Conservation (phyloP, 2,329 filamentous ascomycete genomes). For the Keithomyces neogunnii region DNA sequence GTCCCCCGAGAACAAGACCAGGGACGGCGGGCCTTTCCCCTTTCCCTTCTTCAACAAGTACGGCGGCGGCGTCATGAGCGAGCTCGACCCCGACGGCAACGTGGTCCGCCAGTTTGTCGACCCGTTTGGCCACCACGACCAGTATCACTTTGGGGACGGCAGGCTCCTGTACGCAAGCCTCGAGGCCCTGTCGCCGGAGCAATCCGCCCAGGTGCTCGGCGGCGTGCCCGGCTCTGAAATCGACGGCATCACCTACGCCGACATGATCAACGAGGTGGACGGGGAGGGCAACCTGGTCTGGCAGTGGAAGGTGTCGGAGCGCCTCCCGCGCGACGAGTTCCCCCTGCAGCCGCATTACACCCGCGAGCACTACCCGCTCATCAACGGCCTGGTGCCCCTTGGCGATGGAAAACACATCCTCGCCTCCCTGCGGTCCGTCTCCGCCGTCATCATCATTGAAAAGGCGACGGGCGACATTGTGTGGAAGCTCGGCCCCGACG, state of each 20-base stretch:
- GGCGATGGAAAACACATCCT: slow-evolving; percentile 19
- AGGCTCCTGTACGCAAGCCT: slow-evolving; percentile 18
- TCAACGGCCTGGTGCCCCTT: slow-evolving; percentile 20
- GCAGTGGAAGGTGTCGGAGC: slow-evolving; percentile 21
- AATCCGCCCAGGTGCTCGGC: slow-evolving; percentile 18
- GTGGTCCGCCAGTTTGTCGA: slow-evolving; percentile 18
- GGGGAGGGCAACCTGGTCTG: slow-evolving; percentile 14
- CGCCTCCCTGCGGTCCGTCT: slow-evolving; percentile 19
- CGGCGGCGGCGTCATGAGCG: slow-evolving; percentile 20
- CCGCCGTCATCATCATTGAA: slow-evolving; percentile 19
- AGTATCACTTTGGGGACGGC: slow-evolving; percentile 19
- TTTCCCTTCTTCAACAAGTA: slow-evolving; percentile 24
- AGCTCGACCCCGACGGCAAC: slow-evolving; percentile 16
- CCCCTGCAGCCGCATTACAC: slow-evolving; percentile 22
- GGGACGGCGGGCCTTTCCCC: slow-evolving; percentile 14
- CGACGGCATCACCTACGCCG: slow-evolving; percentile 19
- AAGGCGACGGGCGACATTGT: slow-evolving; percentile 17
- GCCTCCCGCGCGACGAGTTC: slow-evolving; percentile 16
- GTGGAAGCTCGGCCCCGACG: slow-evolving; percentile 16
- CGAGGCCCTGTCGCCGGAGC: slow-evolving; percentile 16
- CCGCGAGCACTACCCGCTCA: slow-evolving; percentile 21
- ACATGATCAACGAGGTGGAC: slow-evolving; percentile 21
- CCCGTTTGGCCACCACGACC: slow-evolving; percentile 19
- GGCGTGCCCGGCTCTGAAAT: slow-evolving; percentile 17
- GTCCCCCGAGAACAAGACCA: slow-evolving; percentile 8